These are phyloP conservation scores for Pythium coloratum DNA, from an alignment of 352 stramenopile genomes.

Conservation along the genomic window DNA sequence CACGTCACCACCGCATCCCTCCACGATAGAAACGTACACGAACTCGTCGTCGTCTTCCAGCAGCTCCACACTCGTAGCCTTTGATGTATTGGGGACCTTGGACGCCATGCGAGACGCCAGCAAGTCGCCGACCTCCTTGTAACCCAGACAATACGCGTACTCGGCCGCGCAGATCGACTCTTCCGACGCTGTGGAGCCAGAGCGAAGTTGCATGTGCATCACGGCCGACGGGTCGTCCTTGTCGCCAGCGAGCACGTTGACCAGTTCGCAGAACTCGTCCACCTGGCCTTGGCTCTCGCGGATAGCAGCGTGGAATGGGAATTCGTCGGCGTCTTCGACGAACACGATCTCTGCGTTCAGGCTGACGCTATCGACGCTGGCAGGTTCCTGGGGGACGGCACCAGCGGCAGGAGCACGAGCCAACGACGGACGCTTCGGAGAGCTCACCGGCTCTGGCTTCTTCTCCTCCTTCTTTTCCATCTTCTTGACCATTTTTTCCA, in stretches of 20 bases:
- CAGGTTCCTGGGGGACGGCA: neutral
- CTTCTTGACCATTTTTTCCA: too few relatives aligned
- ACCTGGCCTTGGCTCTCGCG: conserved; percentile 14
- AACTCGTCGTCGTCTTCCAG: conserved; percentile 11
- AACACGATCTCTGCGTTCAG: neutral
- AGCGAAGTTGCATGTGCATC: conserved; percentile 9
- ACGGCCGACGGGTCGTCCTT: neutral
- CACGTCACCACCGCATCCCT: conserved; percentile 6
- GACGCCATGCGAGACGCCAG: conserved; percentile 3
- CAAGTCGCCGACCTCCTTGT: conserved; percentile 6
- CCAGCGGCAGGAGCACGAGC: too few relatives aligned
- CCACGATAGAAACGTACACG: conserved; percentile 3
- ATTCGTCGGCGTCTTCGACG: neutral
- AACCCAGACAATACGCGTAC: conserved; percentile 16
- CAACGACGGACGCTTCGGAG: too few relatives aligned
- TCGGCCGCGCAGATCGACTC: conserved; percentile 11
- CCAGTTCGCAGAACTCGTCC: conserved; percentile 5
- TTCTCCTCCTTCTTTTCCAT: too few relatives aligned
- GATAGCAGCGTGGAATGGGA: conserved; percentile 24
- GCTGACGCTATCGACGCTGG: neutral
- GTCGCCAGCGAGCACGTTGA: neutral
- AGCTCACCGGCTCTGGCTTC: too few relatives aligned
- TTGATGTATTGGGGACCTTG: neutral
- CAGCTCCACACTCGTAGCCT: neutral
- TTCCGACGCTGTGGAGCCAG: neutral